Base-by-base conservation (phyloP, 345 rosid species). In the Lepidium africanum region DNA sequence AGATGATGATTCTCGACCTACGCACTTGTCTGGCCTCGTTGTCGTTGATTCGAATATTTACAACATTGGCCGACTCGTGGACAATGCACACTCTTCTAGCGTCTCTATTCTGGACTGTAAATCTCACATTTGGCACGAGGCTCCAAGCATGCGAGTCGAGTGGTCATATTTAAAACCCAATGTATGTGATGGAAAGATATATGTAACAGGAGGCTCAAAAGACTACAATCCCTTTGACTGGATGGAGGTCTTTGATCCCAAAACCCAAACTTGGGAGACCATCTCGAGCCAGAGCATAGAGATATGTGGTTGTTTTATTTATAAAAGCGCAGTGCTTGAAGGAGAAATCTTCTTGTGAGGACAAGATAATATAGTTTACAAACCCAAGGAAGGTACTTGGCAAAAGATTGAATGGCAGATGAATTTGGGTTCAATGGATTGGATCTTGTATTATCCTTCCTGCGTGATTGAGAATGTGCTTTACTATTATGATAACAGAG, bases 51-150 rank as follows among this genome's bases (percentile, higher is more conserved):
- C 78, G 25, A 51, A 39, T 21, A 81, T 88, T 35, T 88, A 78
- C 56, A 47, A 81, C 10, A 59, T 87, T 56, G 89, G 96, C 0
- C 93, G 96, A 11, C 77, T 81, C 48, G 14, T 77, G 10, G 50
- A 77, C 8, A 85, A 83, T 23, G 61, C 71, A 2, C 77, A 83
- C 5, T 82, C 85, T 6, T 12, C 88, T n/a, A 80, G 49, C 49
- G 91, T 86, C n/a, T 84, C 86, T 82, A 37, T 78, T 17, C 73
- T 88, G 10, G 91, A 91, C 49, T 86, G 93, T 76, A 82, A 86
- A 10, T 58, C 76, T 62, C 77, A 84, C 78, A 72, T 68, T 2
- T 91, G 93, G 93, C 66, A 64, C 19, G 42, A 69, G 8, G 79
- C 71, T 39, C 86, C 91, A 15, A 63, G 46, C 41, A 85, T 85